Evolutionary conservation across 306 rosid genomes (phyloP).

Genomic region (Datisca glomerata): DNA sequence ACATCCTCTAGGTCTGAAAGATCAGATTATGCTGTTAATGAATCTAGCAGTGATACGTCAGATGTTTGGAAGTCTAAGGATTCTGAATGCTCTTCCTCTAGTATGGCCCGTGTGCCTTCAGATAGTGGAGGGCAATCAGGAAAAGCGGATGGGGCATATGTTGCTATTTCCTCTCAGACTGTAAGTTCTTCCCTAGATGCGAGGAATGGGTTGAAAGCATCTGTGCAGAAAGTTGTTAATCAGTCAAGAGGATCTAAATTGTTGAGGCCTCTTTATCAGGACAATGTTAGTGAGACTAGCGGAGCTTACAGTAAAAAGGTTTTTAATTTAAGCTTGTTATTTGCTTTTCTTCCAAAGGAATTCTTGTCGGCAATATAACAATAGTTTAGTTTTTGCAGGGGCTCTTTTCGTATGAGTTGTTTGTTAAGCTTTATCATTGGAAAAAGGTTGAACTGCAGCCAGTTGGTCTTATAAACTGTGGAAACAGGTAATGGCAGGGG

Average conservation of each 20-base stretch:
- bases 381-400: conserved; percentile 35
- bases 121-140: conserved; percentile 21
- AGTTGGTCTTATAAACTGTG: conserved; percentile 76
- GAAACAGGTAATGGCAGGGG: conserved; percentile 64
- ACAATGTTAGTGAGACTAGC: conserved; percentile 34
- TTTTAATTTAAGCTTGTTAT: conserved; percentile 6
- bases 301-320: conserved; percentile 68
- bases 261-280: conserved; percentile 27
- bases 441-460: conserved; percentile 68
- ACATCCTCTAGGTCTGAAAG: conserved; percentile 22
- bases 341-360: background rate
- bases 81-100: conserved; percentile 11
- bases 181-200: conserved; percentile 35
- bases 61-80: conserved; percentile 21
- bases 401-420: conserved; percentile 55
- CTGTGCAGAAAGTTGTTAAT: conserved; percentile 71
- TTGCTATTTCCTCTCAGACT: conserved; percentile 31
- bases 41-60: conserved; percentile 13
- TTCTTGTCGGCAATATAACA: conserved; percentile 9
- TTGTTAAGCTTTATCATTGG: conserved; percentile 72
- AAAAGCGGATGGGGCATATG: conserved; percentile 25
- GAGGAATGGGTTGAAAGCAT: conserved; percentile 54
- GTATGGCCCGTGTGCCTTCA: conserved; percentile 26
- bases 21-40: conserved; percentile 27
- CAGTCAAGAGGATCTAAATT: conserved; percentile 70